Percentiles rank a stretch among this genome's conserved stretches.
Evolutionary conservation across 495 filamentous ascomycete species (phyloP).

Genomic region (Hypoxylon cercidicola): DNA sequence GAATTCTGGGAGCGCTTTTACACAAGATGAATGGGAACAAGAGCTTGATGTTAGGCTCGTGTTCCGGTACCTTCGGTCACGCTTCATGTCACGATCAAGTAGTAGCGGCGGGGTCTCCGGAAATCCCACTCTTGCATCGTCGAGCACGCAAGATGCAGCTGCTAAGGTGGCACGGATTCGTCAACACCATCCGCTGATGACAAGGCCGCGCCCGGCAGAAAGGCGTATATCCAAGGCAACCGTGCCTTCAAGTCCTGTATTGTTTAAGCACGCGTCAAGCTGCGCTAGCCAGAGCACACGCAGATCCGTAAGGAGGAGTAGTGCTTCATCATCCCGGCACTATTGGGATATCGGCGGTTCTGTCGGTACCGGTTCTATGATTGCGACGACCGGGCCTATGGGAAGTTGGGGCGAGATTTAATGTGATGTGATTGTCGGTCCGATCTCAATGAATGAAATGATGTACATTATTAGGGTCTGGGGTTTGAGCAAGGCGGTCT

Average conservation of each 20-base stretch:
- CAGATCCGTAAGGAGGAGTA: slow-evolving; percentile 66
- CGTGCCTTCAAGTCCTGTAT: slow-evolving; percentile 56
- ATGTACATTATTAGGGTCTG: slow-evolving; percentile 31
- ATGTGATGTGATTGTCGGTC: slow-evolving; percentile 22
- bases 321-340: slow-evolving; percentile 66
- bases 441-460: slow-evolving; percentile 30
- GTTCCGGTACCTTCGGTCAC: slow-evolving; percentile 84
- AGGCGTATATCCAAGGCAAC: slow-evolving; percentile 63
- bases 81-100: slow-evolving; percentile 66
- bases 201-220: slow-evolving; percentile 62
- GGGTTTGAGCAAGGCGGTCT: slow-evolving; percentile 26
- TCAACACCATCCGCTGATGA: slow-evolving; percentile 85
- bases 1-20: slow-evolving; percentile 46
- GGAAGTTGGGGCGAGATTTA: slow-evolving; percentile 78
- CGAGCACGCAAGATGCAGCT: slow-evolving; percentile 69
- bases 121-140: slow-evolving; percentile 56
- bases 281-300: slow-evolving; percentile 85
- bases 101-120: slow-evolving; percentile 39
- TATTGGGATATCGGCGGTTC: slow-evolving; percentile 90
- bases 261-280: slow-evolving; percentile 68
- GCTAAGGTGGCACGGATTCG: slow-evolving; percentile 84
- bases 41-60: slow-evolving; percentile 86
- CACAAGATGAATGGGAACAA: slow-evolving; percentile 86
- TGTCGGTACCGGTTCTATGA: slow-evolving; percentile 75
- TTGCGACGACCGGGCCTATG: slow-evolving; percentile 71